Evolutionary conservation across 1,284 basidiomycete genomes (phyloP), one percentile per base, ranked within the genome.

Genomic region (Cutaneotrichosporon cyanovorans): DNA sequence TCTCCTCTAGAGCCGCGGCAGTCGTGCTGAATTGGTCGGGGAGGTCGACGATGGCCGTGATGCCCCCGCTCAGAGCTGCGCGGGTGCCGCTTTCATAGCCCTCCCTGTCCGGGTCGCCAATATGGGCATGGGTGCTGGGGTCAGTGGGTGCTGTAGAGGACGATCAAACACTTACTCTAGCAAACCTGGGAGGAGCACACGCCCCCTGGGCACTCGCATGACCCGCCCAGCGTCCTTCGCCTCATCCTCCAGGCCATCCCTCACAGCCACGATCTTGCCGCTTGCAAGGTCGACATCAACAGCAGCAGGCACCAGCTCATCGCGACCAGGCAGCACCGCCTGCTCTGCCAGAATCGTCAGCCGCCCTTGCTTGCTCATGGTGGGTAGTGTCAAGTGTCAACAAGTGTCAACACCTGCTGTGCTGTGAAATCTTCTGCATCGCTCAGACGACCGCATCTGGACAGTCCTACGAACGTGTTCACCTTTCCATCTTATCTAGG

Each of bases 41-140:
- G 91, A 95, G 95, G 70, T 95, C 91, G 28, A 95, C 82, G 34
- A 95, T 74, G 1, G 87, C 88, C 5, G 91, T 95, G 21, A 95
- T 80, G 10, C 91, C 91, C 16, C 91, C 91, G 1, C 86, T 84
- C 2, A 82, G 79, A 1, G 91, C 91, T 16, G 91, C 91, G 48
- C 77, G 73, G 0, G 91, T 95, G 8, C 90, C 91, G 0, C 88
- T 88, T 70, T 77, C 81, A 67, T 95, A 95, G 0, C 91, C 91
- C 65, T 96, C 91, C 34, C 65, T 58, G 9, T 90, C 91, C 5
- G 91, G 90, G 62, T 93, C 87, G 69, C 93, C 92, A 48, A 92
- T 77, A 72, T 95, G 90, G 19, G 93, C 90, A 65, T 95, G 90
- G 10, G 84, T 78, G 71, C 87, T 91, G 22, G 34, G 30, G 48